These are phyloP conservation scores for Quercus rubra DNA, from an alignment of 306 rosid species.

Conservation along the genomic window DNA sequence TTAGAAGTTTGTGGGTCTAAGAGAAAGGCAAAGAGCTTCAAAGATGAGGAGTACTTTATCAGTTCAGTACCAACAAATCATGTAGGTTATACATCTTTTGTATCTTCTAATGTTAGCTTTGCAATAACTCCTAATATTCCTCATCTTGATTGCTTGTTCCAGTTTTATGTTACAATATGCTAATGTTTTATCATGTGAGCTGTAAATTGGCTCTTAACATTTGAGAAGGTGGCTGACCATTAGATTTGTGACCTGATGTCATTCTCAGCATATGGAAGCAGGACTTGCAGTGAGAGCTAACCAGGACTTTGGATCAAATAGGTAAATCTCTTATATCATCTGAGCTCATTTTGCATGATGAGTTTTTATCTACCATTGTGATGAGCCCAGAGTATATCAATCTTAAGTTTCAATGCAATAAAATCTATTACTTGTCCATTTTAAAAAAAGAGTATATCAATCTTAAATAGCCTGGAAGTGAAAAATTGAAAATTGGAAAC, in stretches of 20 bases:
- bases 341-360: background rate
- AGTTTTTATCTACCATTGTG: background rate
- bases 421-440: no score
- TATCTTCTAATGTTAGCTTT: constrained; percentile 5
- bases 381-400: background rate
- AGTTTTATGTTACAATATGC: background rate
- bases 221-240: constrained; percentile 9
- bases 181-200: constrained; percentile 2
- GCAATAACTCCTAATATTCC: background rate
- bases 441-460: background rate
- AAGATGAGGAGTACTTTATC: constrained; percentile 81
- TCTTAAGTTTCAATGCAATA: background rate
- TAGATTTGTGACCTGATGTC: constrained; percentile 15
- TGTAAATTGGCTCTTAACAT: constrained; percentile 9
- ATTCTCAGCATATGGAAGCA: constrained; percentile 74
- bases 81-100: constrained; percentile 38
- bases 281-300: constrained; percentile 83
- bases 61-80: constrained; percentile 82
- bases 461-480: background rate
- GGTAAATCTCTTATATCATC: constrained; percentile 35
- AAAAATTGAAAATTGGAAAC: background rate
- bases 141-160: constrained; percentile 12
- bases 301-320: constrained; percentile 65
- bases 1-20: constrained; percentile 51
- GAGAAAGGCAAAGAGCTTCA: constrained; percentile 64